Conservation (phyloP, 345 rosid genomes). For the Capsella bursapastoris region DNA sequence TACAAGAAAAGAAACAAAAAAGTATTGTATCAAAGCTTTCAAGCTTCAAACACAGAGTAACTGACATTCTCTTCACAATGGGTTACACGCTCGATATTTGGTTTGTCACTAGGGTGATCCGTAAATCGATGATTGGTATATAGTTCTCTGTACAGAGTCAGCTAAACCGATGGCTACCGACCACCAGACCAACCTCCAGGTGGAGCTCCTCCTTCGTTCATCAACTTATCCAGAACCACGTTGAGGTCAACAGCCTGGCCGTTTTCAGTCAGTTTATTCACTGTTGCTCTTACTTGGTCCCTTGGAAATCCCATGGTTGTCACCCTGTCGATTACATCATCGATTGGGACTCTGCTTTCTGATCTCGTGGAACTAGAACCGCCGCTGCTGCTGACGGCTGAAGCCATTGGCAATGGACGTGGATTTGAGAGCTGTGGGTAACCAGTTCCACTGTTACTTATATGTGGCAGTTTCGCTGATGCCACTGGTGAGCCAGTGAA, state of each 20-base stretch:
- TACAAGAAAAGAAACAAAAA: not conserved
- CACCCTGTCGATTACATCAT: slow-evolving; percentile 80
- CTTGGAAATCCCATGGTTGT: slow-evolving; percentile 83
- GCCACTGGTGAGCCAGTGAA: slow-evolving; percentile 54
- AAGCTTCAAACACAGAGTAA: not conserved
- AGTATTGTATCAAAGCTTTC: not conserved
- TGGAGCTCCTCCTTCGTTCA: slow-evolving; percentile 62
- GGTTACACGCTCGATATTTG: not conserved
- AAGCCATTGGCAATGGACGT: slow-evolving; percentile 62
- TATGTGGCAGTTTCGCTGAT: slow-evolving; percentile 45
- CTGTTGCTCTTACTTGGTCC: slow-evolving; percentile 79
- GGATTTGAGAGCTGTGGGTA: slow-evolving; percentile 79
- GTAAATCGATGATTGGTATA: not conserved
- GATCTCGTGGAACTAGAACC: slow-evolving; percentile 61
- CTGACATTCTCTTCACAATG: not conserved
- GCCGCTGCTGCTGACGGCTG: slow-evolving; percentile 47
- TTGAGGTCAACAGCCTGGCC: slow-evolving; percentile 87
- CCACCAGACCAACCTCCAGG: slow-evolving; percentile 66
- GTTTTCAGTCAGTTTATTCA: slow-evolving; percentile 69
- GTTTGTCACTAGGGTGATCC: not conserved
- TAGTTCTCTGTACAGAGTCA: slow-evolving; percentile 1
- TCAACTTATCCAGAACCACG: slow-evolving; percentile 81
- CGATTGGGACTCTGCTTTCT: slow-evolving; percentile 79
- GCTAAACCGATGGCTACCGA: slow-evolving; percentile 41
- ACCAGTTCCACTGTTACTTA: slow-evolving; percentile 47